These are phyloP conservation scores for Blastomyces gilchristii DNA, from an alignment of 2,329 filamentous ascomycete genomes.

Conservation along the genomic window DNA sequence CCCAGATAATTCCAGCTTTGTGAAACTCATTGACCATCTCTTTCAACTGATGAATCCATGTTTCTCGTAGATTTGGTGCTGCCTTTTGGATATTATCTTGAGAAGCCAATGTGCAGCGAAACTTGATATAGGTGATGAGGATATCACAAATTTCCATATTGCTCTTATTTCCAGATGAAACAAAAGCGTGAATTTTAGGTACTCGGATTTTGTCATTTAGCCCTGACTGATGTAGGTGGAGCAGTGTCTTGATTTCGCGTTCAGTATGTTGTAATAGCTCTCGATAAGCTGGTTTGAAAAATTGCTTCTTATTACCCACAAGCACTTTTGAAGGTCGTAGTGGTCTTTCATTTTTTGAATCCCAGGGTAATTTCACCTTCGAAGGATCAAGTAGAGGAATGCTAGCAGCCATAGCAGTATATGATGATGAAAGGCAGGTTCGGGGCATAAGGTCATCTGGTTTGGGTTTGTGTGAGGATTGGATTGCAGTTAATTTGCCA, in stretches of 20 bases:
- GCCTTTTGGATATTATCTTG: not conserved
- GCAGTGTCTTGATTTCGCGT: constrained; percentile 10
- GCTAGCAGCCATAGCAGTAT: constrained; percentile 1
- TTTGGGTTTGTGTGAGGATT: constrained; percentile 4
- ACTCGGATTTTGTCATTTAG: constrained; percentile 8
- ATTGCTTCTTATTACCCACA: constrained; percentile 4
- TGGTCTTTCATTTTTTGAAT: constrained; percentile 7
- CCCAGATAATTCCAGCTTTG: constrained; percentile 18
- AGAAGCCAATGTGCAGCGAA: constrained; percentile 4
- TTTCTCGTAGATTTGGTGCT: constrained; percentile 7
- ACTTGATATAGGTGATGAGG: constrained; percentile 10
- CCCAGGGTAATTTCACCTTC: constrained; percentile 9
- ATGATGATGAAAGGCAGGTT: not conserved
- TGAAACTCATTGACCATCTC: constrained; percentile 11
- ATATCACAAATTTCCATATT: constrained; percentile 10
- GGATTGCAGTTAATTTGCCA: constrained; percentile 9
- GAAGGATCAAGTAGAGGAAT: constrained; percentile 8
- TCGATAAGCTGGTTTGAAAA: constrained; percentile 11
- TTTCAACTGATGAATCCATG: constrained; percentile 6
- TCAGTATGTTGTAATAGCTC: constrained; percentile 2
- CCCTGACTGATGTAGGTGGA: constrained; percentile 5
- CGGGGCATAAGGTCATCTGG: constrained; percentile 10
- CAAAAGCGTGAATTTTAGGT: constrained; percentile 9
- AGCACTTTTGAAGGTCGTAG: constrained; percentile 8
- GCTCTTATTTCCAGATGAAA: constrained; percentile 6